phyloP scores from a whole-genome alignment of 2,329 filamentous ascomycete species.

The Cladosporium austrohemisphaericum region DNA sequence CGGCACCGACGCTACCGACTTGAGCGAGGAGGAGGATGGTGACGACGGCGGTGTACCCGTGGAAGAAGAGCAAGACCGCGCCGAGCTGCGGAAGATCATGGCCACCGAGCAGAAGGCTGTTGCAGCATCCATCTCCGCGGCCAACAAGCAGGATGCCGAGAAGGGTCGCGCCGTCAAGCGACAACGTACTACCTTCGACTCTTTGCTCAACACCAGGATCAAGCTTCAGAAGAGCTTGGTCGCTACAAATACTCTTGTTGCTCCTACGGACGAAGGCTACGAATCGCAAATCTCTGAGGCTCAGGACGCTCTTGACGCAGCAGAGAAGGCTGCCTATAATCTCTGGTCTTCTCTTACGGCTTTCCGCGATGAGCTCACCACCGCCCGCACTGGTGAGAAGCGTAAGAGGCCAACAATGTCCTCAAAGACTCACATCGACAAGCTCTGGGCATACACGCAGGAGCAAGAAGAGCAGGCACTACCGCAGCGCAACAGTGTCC shows the following conservation, averaged over 20 bases:
- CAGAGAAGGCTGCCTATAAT: conserved; percentile 79
- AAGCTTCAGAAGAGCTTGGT: conserved; percentile 88
- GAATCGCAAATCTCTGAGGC: conserved; percentile 27
- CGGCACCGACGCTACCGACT: conserved; percentile 34
- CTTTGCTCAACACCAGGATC: conserved; percentile 84
- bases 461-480: conserved; percentile 58
- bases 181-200: conserved; percentile 82
- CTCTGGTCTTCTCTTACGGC: conserved; percentile 77
- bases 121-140: conserved; percentile 60
- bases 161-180: conserved; percentile 84
- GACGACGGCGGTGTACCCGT: conserved; percentile 43
- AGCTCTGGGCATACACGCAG: conserved; percentile 70
- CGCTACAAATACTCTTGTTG: conserved; percentile 69
- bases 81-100: conserved; percentile 64
- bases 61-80: conserved; percentile 42
- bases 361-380: conserved; percentile 60
- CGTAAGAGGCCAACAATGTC: conserved; percentile 52
- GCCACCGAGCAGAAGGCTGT: conserved; percentile 64
- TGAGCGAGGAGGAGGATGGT: conserved; percentile 39
- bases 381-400: conserved; percentile 56
- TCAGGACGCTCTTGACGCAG: conserved; percentile 60
- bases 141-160: conserved; percentile 70
- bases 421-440: conserved; percentile 55
- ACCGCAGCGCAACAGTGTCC: conserved; percentile 62
- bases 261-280: conserved; percentile 5